Evolutionary conservation across 495 filamentous ascomycete species (phyloP), one percentile per base, ranked within the genome.

Genomic region (Sphaerosporella brunnea): DNA sequence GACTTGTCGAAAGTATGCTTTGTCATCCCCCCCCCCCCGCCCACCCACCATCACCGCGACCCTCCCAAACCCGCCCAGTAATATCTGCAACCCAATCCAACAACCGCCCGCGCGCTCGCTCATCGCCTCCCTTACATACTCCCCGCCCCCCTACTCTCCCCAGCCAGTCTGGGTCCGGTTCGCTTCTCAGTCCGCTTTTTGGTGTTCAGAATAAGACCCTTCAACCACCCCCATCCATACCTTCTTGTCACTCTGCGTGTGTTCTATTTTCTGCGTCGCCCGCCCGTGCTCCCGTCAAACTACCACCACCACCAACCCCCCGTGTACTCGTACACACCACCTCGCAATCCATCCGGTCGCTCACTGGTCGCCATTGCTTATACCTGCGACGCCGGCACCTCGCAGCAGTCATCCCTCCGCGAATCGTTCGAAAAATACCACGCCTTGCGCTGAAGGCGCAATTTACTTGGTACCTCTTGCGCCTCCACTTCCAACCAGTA

Each of bases 341-440:
- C 21, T 2, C 37, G 3, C 7, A 3, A 15, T 18, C 37, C 10
- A 2, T n/a, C 37, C 10, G n/a, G 13, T 23, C 3, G 13, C 23
- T 24, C 40, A 43, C 23, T 43, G 40, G 40, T 11, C 40, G 10
- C 8, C 26, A 26, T 23, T 23, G 40, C 13, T 43, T 43, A 43
- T 25, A 43, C 40, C 40, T 43, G 40, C 40, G 40, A 25, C 40
- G 40, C 40, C 24, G 40, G 40, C 18, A 25, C 26, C 20, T 43
- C 40, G 40, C 40, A 43, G 40, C 24, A 9, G n/a, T n/a, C n/a
- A n/a, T 43, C 23, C 11, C 18, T 26, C 40, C 20, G 40, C 40
- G 40, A 11, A 26, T 43, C 35, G 18, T 11, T 43, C 40, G 21
- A 43, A 43, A 13, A 25, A n/a, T n/a, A n/a, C n/a, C n/a, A n/a